Conservation (phyloP, 805 yeast genomes). For the Saturnispora serradocipensis region DNA sequence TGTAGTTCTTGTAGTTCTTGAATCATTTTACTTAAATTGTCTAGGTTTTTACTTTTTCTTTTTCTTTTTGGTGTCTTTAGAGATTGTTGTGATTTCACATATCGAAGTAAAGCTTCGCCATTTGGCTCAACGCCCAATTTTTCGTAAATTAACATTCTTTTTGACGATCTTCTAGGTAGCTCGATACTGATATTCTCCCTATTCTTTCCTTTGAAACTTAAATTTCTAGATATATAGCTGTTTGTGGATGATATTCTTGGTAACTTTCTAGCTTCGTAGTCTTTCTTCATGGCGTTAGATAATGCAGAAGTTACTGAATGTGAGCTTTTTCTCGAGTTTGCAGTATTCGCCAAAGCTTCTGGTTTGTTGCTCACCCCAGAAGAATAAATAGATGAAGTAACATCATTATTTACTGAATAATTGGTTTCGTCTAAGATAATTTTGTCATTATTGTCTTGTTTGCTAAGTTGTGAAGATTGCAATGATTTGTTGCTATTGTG, state of each 20-base stretch:
- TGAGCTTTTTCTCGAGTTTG: background rate
- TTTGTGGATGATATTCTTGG: background rate
- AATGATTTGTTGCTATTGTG: background rate
- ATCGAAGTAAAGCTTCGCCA: background rate
- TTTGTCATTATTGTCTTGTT: background rate
- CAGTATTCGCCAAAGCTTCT: background rate
- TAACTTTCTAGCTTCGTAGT: background rate
- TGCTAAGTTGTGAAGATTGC: background rate
- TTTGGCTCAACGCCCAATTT: slow-evolving; percentile 7
- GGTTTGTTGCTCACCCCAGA: background rate
- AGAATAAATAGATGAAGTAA: background rate
- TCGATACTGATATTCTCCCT: background rate
- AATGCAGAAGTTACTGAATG: background rate
- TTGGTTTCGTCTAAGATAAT: background rate
- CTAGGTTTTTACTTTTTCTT: background rate
- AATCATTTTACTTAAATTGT: slow-evolving; percentile 7
- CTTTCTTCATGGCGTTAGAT: background rate
- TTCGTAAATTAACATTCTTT: slow-evolving; percentile 4
- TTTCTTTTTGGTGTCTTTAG: background rate
- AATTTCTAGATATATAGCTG: background rate
- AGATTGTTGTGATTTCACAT: slow-evolving; percentile 2
- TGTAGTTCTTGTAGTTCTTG: background rate
- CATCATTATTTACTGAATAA: background rate
- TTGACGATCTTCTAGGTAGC: slow-evolving; percentile 13
- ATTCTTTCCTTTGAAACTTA: background rate